A percentile compares a stretch with the other conserved stretches of the same genome.
Conservation (phyloP, 352 stramenopile species). For the Phytophthora fragariaefolia region DNA sequence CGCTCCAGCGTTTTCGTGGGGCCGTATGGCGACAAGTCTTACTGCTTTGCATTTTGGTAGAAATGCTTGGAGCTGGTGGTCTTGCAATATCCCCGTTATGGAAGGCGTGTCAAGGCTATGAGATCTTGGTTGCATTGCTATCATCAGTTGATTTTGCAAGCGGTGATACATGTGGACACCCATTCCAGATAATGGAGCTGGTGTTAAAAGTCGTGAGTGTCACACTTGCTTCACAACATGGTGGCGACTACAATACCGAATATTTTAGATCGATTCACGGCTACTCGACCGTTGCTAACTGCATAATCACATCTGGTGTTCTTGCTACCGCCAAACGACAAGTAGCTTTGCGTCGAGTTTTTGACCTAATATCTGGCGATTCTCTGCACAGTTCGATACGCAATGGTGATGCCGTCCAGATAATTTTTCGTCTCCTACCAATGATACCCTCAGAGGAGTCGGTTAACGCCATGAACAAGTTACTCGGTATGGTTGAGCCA, state of each 20-base stretch:
- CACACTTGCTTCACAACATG: conserved; percentile 48
- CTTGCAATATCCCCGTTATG: conserved; percentile 51
- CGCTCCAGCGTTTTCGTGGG: conserved; percentile 53
- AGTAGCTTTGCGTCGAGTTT: conserved; percentile 55
- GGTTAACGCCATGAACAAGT: conserved; percentile 39
- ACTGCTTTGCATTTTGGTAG: conserved; percentile 51
- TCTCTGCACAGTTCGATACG: conserved; percentile 55
- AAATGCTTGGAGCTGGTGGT: conserved; percentile 49
- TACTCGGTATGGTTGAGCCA: conserved; percentile 55
- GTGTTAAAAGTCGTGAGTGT: conserved; percentile 58
- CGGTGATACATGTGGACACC: conserved; percentile 22
- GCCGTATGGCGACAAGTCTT: conserved; percentile 41
- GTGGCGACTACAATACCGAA: conserved; percentile 31
- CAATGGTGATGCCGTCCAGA: conserved; percentile 62
- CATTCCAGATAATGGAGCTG: conserved; percentile 55
- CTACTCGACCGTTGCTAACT: conserved; percentile 62
- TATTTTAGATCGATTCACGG: conserved; percentile 55
- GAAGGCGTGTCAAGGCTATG: conserved; percentile 61
- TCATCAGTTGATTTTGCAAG: conserved; percentile 55
- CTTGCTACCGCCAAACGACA: conserved; percentile 45
- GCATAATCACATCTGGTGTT: conserved; percentile 58
- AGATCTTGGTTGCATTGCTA: conserved; percentile 64
- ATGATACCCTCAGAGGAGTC: conserved; percentile 36
- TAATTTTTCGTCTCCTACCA: conserved; percentile 59
- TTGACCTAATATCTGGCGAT: conserved; percentile 62